Conservation (phyloP, 2,329 filamentous ascomycete species). For the Knoxdaviesia capensis region DNA sequence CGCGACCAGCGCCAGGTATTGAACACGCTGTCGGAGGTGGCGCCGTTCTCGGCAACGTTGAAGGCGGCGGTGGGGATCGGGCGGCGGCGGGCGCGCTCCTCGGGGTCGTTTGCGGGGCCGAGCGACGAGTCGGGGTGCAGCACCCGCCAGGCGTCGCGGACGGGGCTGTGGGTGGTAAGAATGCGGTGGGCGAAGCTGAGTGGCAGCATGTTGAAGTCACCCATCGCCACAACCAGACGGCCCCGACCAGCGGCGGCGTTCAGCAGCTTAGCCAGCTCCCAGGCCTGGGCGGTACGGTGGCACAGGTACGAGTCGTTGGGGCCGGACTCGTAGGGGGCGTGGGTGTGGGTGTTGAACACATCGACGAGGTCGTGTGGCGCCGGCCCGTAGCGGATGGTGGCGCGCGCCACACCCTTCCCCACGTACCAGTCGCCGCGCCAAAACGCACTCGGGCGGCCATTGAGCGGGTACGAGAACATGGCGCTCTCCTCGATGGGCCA, state of each 20-base stretch:
- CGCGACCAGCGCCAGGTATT: slow-evolving; percentile 92
- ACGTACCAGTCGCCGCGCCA: slow-evolving; percentile 93
- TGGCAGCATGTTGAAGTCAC: slow-evolving; percentile 96
- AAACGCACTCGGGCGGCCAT: slow-evolving; percentile 83
- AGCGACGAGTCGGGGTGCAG: slow-evolving; percentile 70
- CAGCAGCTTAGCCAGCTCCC: slow-evolving; percentile 84
- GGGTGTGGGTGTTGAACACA: slow-evolving; percentile 83
- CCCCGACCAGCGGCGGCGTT: slow-evolving; percentile 61
- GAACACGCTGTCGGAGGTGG: slow-evolving; percentile 65
- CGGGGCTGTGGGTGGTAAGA: slow-evolving; percentile 57
- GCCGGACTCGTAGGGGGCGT: slow-evolving; percentile 70
- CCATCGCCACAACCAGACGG: slow-evolving; percentile 66
- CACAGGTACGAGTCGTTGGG: slow-evolving; percentile 71
- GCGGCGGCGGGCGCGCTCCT: slow-evolving; percentile 43
- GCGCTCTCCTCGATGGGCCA: slow-evolving; percentile 84
- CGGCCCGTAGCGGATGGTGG: slow-evolving; percentile 52
- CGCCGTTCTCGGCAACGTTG: slow-evolving; percentile 65
- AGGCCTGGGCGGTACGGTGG: slow-evolving; percentile 81
- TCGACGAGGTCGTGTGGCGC: slow-evolving; percentile 49
- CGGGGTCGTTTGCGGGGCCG: slow-evolving; percentile 46
- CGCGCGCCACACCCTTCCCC: slow-evolving; percentile 80
- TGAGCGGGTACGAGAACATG: slow-evolving; percentile 77
- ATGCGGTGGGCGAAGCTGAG: slow-evolving; percentile 66
- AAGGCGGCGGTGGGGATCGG: slow-evolving; percentile 56
- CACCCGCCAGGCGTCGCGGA: slow-evolving; percentile 69